Evolutionary conservation across 441 rosid species (phyloP), one percentile per base, ranked within the genome.

Genomic region (Populus hybrid): DNA sequence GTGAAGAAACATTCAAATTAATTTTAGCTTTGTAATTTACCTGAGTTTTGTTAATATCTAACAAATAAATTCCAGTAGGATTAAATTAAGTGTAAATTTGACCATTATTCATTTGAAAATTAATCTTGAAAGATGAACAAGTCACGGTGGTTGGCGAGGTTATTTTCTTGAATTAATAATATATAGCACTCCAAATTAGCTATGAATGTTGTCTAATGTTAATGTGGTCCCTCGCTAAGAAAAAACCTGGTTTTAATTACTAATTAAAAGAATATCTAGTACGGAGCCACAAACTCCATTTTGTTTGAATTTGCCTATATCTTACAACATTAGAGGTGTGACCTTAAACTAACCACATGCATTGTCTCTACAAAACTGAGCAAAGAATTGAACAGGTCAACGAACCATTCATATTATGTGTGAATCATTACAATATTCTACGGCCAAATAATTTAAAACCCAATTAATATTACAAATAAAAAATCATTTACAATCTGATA

Each of bases 111-210:
- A 67, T 65, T 42, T 28, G 20, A 42, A 65, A 34, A 26, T 26
- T 26, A 26, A 66, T 64, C 23, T 36, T 46, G 57, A 46, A 46
- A 4, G 18, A 34, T 10, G 73, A 24, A 10, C 16, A 65, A 63
- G 70, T 38, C 67, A 68, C 0, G 10, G 70, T 30, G 42, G 85
- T 75, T 63, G 79, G 61, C 64, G 65, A 71, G 5, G 24, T 4
- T 26, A 42, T 73, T 35, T 72, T 32, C 32, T 72, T 14, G 57
- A 46, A 46, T 46, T 38, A 38, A 38, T 46, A 12, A 46, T 46
- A 12, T 46, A 14, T 1, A 46, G 16, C 57, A 4, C 57, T 46
- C 57, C 6, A 46, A 46, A 12, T 46, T 46, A 12, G 57, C 57
- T 46, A 12, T 1, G 0, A 14, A 46, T 46, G 57, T 46, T 46